phyloP scores from a whole-genome alignment of 768 basidiomycete genomes.

The Botryobasidium botryosum region DNA sequence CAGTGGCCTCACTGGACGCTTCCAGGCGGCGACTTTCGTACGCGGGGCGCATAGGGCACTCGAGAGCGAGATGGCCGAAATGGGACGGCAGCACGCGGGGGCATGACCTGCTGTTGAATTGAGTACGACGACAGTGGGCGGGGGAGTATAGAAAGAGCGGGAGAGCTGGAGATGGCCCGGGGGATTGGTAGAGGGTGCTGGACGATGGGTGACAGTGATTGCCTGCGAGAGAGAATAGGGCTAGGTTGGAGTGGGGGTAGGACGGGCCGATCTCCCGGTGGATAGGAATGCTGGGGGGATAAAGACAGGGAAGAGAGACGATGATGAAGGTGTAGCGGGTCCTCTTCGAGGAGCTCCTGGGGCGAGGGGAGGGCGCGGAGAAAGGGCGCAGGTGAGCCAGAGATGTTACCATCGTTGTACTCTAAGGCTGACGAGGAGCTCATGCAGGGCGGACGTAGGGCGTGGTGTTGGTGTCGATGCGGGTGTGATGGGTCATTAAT shows the following conservation, averaged over 20 bases:
- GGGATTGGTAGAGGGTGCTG: not conserved
- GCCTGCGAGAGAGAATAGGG: slow-evolving; percentile 3
- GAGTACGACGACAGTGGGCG: slow-evolving; percentile 5
- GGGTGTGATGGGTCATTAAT: no score
- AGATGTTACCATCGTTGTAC: no score
- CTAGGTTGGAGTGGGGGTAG: slow-evolving; percentile 13
- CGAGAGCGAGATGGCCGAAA: slow-evolving; percentile 22
- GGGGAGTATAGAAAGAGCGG: slow-evolving; percentile 2
- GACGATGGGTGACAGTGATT: slow-evolving; percentile 1
- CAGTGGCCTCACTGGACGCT: no score
- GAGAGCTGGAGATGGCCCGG: slow-evolving; percentile 4
- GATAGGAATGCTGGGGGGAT: no score
- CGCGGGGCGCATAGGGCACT: no score
- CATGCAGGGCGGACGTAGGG: no score
- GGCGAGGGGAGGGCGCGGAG: slow-evolving; percentile 17
- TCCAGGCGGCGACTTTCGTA: no score
- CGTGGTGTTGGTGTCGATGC: no score
- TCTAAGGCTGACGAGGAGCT: no score
- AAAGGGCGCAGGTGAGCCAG: no score
- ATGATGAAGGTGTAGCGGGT: slow-evolving; percentile 24
- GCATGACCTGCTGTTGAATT: not conserved
- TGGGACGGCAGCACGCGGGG: slow-evolving; percentile 17
- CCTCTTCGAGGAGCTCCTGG: slow-evolving; percentile 20
- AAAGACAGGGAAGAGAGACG: slow-evolving; percentile 27
- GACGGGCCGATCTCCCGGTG: no score